Base-by-base conservation (phyloP, 163 green algal species). In the Scenedesmus sp. region DNA sequence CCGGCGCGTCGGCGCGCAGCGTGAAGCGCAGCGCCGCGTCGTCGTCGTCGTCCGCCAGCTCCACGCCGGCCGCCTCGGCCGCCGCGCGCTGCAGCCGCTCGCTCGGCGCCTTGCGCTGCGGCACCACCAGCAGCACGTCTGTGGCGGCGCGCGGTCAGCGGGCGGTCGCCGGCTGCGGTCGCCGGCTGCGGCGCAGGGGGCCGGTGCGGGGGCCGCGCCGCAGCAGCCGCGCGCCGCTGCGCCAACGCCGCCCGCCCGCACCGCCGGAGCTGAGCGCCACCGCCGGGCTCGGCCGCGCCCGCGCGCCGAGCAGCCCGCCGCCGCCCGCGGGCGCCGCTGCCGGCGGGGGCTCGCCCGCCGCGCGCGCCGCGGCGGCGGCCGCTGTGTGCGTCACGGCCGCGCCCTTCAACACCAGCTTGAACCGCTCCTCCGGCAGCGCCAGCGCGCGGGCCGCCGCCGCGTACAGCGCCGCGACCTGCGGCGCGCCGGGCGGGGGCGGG, bases 101-200 rank as follows among this genome's bases (percentile, higher is more conserved):
- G 7, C 47, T 82, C 20, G 83, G 83, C 17, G 34, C 80, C 20
- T 79, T 75, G 39, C 80, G 83, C 63, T 77, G 70, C 14, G 83
- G 83, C 15, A 81, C 70, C 3, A 84, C 80, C 7, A 88, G 42
- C 22, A 88, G 60, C 5, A 75, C 60, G 60, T 85, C 83, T 87
- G 63, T 17, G 39, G 60, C 34, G 26, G 34, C 57, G 39, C 7
- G 39, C 39, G 39, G 39, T 47, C 39, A 47, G 39, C 10, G 10
- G 39, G 39, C 39, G 39, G 39, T 47, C 10, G 39, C 7, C 39
- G 39, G 39, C 39, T 47, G 10, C 7, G 39, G 39, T 15, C 39
- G 10, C 7, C 39, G 7, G 39, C 39, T 47, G 39, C 39, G 10
- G 6, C 7, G 39, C 39, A 47, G 39, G 39, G 39, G 7, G 39